Evolutionary conservation across 2,329 filamentous ascomycete species (phyloP).

Genomic region (Aspergillus persii): DNA sequence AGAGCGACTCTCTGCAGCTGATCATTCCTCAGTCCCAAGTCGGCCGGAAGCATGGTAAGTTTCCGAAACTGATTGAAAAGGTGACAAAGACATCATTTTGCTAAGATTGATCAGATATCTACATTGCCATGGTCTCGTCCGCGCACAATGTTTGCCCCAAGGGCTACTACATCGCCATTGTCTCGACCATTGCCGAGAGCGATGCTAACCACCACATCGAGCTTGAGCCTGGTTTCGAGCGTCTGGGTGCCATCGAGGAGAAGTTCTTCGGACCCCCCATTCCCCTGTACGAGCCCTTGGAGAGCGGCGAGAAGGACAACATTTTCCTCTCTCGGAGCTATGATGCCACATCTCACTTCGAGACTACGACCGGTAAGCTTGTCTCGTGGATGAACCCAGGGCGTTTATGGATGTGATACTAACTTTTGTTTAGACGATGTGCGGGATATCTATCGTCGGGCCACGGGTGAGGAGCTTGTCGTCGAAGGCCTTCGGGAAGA

Average conservation of each 20-base stretch:
- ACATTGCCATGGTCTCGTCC: slow-evolving; percentile 91
- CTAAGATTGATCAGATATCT: slow-evolving; percentile 67
- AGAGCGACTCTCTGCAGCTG: slow-evolving; percentile 85
- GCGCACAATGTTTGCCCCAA: slow-evolving; percentile 98
- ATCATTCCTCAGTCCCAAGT: slow-evolving; percentile 99
- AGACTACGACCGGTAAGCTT: slow-evolving; percentile 70
- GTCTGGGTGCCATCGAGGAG: slow-evolving; percentile 91
- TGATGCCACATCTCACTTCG: slow-evolving; percentile 96
- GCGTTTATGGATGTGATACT: slow-evolving; percentile 2
- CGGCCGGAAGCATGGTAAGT: slow-evolving; percentile 87
- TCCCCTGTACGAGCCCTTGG: slow-evolving; percentile 87
- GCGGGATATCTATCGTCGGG: slow-evolving; percentile 84
- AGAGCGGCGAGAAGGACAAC: slow-evolving; percentile 79
- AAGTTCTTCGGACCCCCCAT: slow-evolving; percentile 94
- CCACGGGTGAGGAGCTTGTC: slow-evolving; percentile 78
- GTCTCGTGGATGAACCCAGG: too few species aligned
- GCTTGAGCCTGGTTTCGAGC: slow-evolving; percentile 85
- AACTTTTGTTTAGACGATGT: slow-evolving; percentile 71
- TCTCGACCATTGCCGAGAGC: slow-evolving; percentile 93
- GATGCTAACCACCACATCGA: slow-evolving; percentile 93
- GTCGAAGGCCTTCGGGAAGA: slow-evolving; percentile 85
- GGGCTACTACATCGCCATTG: slow-evolving; percentile 98
- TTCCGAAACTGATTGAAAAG: too few species aligned
- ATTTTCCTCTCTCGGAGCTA: slow-evolving; percentile 99
- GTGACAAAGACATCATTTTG: slow-evolving; percentile 5